Percentiles rank a stretch among this genome's conserved stretches.
Conservation (phyloP, 768 basidiomycete genomes). For the Tricholomella constricta region DNA sequence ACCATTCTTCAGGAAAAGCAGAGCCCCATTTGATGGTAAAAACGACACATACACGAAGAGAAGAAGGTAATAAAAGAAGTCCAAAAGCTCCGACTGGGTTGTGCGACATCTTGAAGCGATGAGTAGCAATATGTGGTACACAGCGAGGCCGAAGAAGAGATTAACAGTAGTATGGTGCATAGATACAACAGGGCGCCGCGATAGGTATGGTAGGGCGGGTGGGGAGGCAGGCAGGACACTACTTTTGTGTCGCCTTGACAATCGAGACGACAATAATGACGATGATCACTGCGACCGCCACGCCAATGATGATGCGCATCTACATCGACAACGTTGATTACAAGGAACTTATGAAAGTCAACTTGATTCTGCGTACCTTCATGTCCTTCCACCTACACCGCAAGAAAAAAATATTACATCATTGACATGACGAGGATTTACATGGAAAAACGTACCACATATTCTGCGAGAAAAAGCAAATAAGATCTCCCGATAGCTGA, state of each 20-base stretch:
- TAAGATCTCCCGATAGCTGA: no score
- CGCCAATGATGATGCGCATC: slow-evolving; percentile 97
- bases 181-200: slow-evolving; percentile 43
- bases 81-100: slow-evolving; percentile 8
- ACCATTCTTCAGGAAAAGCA: background rate
- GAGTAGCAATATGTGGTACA: slow-evolving; percentile 11
- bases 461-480: slow-evolving; percentile 49
- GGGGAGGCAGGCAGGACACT: slow-evolving; percentile 17
- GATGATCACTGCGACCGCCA: slow-evolving; percentile 86
- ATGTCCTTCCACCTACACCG: slow-evolving; percentile 92
- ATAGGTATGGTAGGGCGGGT: slow-evolving; percentile 21
- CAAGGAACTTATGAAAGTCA: slow-evolving; percentile 10
- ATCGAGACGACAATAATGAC: slow-evolving; percentile 96
- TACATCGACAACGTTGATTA: slow-evolving; percentile 28
- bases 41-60: slow-evolving; percentile 11
- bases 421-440: slow-evolving; percentile 6
- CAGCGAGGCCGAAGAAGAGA: slow-evolving; percentile 3
- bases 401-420: slow-evolving; percentile 13
- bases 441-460: slow-evolving; percentile 72
- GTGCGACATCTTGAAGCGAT: slow-evolving; percentile 6
- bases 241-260: slow-evolving; percentile 77
- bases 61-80: slow-evolving; percentile 12
- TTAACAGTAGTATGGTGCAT: slow-evolving; percentile 31
- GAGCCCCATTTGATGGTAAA: slow-evolving; percentile 7
- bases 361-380: slow-evolving; percentile 59